Conservation (phyloP, 495 filamentous ascomycete species). For the Haplographium delicatum region DNA sequence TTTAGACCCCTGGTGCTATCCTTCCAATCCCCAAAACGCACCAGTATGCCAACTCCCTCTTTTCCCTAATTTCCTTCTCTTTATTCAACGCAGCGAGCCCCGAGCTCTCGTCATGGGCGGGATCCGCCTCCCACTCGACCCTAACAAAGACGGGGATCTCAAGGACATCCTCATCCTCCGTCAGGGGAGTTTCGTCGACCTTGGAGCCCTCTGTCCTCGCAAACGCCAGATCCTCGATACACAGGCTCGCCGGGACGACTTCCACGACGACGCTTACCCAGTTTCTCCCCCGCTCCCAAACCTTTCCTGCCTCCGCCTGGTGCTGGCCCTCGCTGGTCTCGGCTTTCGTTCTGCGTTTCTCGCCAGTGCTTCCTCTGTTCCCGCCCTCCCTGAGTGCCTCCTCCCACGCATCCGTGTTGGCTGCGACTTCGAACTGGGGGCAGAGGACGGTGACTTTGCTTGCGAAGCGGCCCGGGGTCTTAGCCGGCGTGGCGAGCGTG, state of each 20-base stretch:
- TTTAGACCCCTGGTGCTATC: too few relatives aligned
- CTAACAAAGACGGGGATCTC: constrained; percentile 94
- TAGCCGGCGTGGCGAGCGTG: constrained; percentile 77
- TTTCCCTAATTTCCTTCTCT: constrained; percentile 47
- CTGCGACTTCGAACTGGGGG: constrained; percentile 90
- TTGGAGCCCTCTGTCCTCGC: constrained; percentile 15
- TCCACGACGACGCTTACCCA: constrained; percentile 91
- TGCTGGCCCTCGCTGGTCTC: constrained; percentile 41
- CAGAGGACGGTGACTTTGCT: constrained; percentile 87
- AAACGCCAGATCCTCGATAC: constrained; percentile 23
- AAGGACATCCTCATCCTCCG: constrained; percentile 80
- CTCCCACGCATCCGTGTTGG: constrained; percentile 94
- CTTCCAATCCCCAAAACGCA: constrained; percentile 83
- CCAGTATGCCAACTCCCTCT: constrained; percentile 90
- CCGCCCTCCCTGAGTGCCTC: constrained; percentile 63
- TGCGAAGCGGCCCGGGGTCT: constrained; percentile 70
- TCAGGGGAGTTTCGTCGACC: constrained; percentile 30
- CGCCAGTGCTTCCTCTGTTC: constrained; percentile 21
- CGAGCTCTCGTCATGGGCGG: constrained; percentile 60
- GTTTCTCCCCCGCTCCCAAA: constrained; percentile 93
- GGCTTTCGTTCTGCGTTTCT: constrained; percentile 36
- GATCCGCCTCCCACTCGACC: constrained; percentile 85
- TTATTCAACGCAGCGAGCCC: constrained; percentile 35
- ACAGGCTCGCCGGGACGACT: constrained; percentile 65
- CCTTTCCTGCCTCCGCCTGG: constrained; percentile 82